Percentiles rank a stretch among this genome's conserved stretches.
These are phyloP conservation scores for Thozetella sp. DNA, from an alignment of 495 filamentous ascomycete species.

Conservation along the genomic window DNA sequence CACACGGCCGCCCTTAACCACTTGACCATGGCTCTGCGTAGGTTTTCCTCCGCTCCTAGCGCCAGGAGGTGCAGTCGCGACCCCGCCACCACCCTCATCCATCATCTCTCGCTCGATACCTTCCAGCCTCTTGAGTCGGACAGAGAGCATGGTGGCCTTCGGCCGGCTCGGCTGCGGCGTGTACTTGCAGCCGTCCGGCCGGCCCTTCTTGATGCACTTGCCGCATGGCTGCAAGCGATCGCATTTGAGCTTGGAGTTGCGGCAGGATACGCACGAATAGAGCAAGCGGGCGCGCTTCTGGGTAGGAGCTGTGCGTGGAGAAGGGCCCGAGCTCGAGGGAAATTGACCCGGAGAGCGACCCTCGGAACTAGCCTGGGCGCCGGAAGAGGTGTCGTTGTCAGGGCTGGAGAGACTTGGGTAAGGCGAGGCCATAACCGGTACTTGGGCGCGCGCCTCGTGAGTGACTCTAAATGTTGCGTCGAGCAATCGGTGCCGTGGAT, in stretches of 20 bases:
- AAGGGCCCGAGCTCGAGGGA: no score
- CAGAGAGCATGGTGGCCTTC: constrained; percentile 46
- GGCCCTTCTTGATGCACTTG: constrained; percentile 47
- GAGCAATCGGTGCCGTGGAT: no score
- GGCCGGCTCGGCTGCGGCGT: constrained; percentile 34
- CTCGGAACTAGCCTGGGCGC: no score
- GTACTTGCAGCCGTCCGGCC: constrained; percentile 42
- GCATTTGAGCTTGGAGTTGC: constrained; percentile 44
- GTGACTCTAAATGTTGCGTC: no score
- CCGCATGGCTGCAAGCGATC: constrained; percentile 23
- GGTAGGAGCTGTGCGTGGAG: no score
- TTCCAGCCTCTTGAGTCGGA: constrained; percentile 53
- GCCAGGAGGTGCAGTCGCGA: constrained; percentile 10
- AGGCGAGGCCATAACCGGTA: no score
- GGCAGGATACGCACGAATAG: constrained; percentile 40
- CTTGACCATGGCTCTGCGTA: constrained; percentile 11
- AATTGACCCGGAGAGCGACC: no score
- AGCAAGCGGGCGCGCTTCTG: constrained; percentile 40
- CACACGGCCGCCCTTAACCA: constrained; percentile 33
- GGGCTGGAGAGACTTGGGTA: no score
- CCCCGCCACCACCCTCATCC: constrained; percentile 23
- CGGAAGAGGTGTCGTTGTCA: no score
- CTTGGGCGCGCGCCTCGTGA: no score
- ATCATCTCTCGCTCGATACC: constrained; percentile 54
- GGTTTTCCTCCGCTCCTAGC: no score